These are phyloP conservation scores for Earliella scabrosa DNA, from an alignment of 1,284 basidiomycete species.

Conservation along the genomic window DNA sequence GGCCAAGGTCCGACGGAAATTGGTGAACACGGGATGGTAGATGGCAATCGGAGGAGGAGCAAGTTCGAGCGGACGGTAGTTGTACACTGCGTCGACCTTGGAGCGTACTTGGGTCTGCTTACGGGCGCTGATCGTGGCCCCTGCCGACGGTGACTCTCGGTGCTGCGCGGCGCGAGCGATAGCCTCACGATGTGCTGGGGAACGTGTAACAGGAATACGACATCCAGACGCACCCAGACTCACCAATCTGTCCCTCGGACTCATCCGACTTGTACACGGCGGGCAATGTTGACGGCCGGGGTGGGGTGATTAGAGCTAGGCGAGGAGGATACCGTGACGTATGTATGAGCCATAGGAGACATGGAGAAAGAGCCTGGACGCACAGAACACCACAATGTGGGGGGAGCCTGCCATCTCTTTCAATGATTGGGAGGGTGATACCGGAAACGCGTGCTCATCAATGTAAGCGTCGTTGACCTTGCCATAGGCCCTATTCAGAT, in stretches of 20 bases:
- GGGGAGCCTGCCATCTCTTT: no score
- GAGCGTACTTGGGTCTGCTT: background rate
- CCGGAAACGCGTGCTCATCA: no score
- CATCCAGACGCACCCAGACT: background rate
- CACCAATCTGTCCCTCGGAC: background rate
- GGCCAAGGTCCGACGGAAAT: slow-evolving; percentile 2
- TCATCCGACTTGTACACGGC: background rate
- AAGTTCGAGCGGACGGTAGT: slow-evolving; percentile 13
- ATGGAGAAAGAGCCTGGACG: no score
- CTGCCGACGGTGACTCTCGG: slow-evolving; percentile 2
- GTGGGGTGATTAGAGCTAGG: no score
- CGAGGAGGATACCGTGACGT: no score
- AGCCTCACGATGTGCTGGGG: slow-evolving; percentile 1
- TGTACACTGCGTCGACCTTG: slow-evolving; percentile 4
- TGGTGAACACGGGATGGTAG: slow-evolving; percentile 18
- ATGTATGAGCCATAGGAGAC: no score
- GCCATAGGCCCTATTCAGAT: no score
- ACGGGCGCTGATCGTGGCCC: background rate
- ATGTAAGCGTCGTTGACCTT: no score
- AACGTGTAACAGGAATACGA: background rate
- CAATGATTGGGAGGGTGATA: no score
- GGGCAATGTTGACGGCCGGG: no score
- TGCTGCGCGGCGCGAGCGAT: background rate
- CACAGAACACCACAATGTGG: no score
- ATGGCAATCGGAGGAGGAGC: slow-evolving; percentile 10